A percentile compares a stretch with the other conserved stretches of the same genome.
phyloP scores from a whole-genome alignment of 352 stramenopile species.

The Globisporangium nunn region DNA sequence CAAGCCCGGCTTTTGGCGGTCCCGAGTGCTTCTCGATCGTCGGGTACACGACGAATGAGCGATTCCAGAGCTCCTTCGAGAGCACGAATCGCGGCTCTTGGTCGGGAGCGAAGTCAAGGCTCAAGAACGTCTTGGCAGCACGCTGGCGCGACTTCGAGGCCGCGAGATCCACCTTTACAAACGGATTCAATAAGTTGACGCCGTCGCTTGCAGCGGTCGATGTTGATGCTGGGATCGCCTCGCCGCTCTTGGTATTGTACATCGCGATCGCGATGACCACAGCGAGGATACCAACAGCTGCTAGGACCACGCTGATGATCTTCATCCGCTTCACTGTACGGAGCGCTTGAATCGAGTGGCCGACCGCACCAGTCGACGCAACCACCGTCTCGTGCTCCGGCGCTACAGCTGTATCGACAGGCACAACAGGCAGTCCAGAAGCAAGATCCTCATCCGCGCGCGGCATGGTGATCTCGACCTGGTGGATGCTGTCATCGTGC shows the following conservation, averaged over 20 bases:
- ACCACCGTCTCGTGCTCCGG: too few relatives aligned
- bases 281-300: conserved; percentile 8
- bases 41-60: conserved; percentile 65
- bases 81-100: conserved; percentile 38
- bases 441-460: background rate
- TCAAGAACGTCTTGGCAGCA: conserved; percentile 24
- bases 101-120: conserved; percentile 23
- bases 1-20: conserved; percentile 26
- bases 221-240: background rate
- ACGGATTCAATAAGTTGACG: background rate
- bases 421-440: background rate
- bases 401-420: background rate
- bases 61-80: conserved; percentile 48
- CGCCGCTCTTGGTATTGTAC: too few relatives aligned
- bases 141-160: background rate
- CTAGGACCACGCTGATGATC: conserved; percentile 12
- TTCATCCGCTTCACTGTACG: conserved; percentile 9
- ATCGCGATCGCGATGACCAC: conserved; percentile 13
- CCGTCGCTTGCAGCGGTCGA: conserved; percentile 6
- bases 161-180: conserved; percentile 2
- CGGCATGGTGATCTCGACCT: conserved; percentile 6
- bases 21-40: conserved; percentile 54
- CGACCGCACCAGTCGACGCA: background rate
- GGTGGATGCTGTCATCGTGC: conserved; percentile 5
- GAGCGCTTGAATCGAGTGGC: background rate